Evolutionary conservation across 1,139 yeast species (phyloP), one percentile per base, ranked within the genome.

Genomic region (Zhuliangozyma parablackwelliae): DNA sequence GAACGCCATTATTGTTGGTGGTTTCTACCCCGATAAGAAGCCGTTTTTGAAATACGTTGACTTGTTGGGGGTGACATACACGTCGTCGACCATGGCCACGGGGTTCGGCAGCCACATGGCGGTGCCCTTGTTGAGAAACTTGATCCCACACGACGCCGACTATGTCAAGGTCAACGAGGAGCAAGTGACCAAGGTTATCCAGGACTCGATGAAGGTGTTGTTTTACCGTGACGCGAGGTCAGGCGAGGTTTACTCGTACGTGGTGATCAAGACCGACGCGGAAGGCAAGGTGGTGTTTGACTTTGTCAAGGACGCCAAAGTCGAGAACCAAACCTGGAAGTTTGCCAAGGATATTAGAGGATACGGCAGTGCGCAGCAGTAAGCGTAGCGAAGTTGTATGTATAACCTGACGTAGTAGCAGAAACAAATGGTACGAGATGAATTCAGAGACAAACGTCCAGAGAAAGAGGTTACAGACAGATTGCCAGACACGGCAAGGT

Each of bases 21-120:
- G 97, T 5, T 75, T 83, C 51, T 84, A 82, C 56, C 82, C 80
- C 42, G 82, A 78, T 43, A 55, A 61, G 29, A 76, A 76, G 31
- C 83, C 87, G 36, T 86, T 85, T 53, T 71, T 92, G 53, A 81
- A 82, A 48, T 90, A 86, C 56, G 95, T 89, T 33, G 97, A 94
- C 59, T 70, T 94, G 45, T 73, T 89, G 41, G 99, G 99, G 33
- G 96, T 90, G 16, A 78, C 95, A 1, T 94, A 86, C 61, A 76
- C 87, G 7, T 75, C 97, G 0, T 95, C 96, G 26, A 75, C 95
- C 3, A 68, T 94, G 44, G 96, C 97, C 34, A 90, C 98, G 2
- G 99, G 99, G 1, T 92, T 90, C 60, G 99, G 98, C 40, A 83
- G 95, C 10, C 92, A 94, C 61, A 72, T 94, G 61, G 98, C 98